Evolutionary conservation across 257 asterid genomes (phyloP).

Genomic region (Perilla frutescens): DNA sequence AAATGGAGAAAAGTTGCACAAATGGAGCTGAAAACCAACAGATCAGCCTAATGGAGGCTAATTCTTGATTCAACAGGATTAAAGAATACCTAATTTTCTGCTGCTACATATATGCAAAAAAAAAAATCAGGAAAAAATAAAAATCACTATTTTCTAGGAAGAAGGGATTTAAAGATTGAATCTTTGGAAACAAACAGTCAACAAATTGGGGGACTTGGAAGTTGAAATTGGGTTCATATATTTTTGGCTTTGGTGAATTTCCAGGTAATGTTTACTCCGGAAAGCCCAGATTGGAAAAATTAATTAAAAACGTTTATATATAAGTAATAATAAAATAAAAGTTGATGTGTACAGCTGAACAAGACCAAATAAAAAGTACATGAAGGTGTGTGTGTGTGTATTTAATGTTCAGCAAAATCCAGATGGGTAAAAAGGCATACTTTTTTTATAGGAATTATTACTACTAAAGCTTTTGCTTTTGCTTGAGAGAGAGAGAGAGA

Average conservation of each 20-base stretch:
- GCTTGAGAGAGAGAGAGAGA: slow-evolving; percentile 20
- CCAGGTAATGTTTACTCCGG: slow-evolving; percentile 3
- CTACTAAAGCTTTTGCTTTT: slow-evolving; percentile 28
- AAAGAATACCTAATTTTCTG: slow-evolving; percentile 32
- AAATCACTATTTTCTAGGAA: slow-evolving; percentile 24
- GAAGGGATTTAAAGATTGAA: slow-evolving; percentile 31
- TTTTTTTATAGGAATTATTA: slow-evolving; percentile 40
- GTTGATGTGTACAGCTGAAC: slow-evolving; percentile 43
- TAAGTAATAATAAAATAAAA: background rate
- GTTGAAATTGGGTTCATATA: slow-evolving; percentile 19
- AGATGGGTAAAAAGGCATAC: slow-evolving; percentile 44
- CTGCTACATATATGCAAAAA: slow-evolving; percentile 20
- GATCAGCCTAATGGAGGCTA: slow-evolving; percentile 30
- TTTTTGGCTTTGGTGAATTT: slow-evolving; percentile 12
- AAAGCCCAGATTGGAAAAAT: slow-evolving; percentile 41
- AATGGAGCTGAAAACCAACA: slow-evolving; percentile 21
- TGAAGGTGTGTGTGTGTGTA: slow-evolving; percentile 35
- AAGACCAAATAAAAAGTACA: slow-evolving; percentile 42
- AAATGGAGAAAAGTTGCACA: background rate
- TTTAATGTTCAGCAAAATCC: slow-evolving; percentile 53
- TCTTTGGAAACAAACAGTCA: slow-evolving; percentile 26
- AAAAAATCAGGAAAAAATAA: background rate
- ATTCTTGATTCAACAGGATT: slow-evolving; percentile 14
- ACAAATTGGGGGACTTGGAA: slow-evolving; percentile 10
- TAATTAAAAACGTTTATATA: slow-evolving; percentile 23